Percentiles rank a stretch among this genome's conserved stretches.
Evolutionary conservation across 176 grass and related monocot genomes (phyloP).

Genomic region (Aegilops tauschii): DNA sequence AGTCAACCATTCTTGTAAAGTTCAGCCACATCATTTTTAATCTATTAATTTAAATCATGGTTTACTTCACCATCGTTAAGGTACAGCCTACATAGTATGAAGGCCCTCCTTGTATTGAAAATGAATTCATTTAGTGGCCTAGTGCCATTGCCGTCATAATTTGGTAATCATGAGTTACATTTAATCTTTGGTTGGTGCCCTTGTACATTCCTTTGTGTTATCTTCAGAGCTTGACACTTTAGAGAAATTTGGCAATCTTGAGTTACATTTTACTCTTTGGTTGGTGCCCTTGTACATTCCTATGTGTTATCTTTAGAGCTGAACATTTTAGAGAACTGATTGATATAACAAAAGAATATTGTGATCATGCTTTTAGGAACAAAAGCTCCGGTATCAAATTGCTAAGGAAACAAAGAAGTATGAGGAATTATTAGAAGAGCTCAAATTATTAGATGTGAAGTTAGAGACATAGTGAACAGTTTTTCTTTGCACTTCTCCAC

Average conservation of each 20-base stretch:
- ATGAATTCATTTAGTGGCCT: not conserved
- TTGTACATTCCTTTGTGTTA: not conserved
- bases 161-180: not conserved
- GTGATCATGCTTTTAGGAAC: slow-evolving; percentile 55
- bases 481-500: not conserved
- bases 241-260: not conserved
- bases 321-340: not conserved
- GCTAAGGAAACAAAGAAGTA: slow-evolving; percentile 56
- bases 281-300: not conserved
- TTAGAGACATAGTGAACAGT: slow-evolving; percentile 34
- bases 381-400: slow-evolving; percentile 67
- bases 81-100: too few relatives aligned
- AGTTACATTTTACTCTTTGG: not conserved
- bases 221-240: too few relatives aligned
- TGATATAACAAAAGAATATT: slow-evolving; percentile 23
- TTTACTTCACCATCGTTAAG: not conserved
- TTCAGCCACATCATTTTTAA: not conserved
- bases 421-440: slow-evolving; percentile 58
- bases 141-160: not conserved
- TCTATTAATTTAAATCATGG: not conserved
- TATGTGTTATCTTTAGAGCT: too few relatives aligned
- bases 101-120: too few relatives aligned
- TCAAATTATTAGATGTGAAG: slow-evolving; percentile 63
- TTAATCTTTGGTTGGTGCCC: not conserved
- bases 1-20: not conserved